Base-by-base conservation (phyloP, 1,284 basidiomycete genomes). In the Athelia psychrophila region DNA sequence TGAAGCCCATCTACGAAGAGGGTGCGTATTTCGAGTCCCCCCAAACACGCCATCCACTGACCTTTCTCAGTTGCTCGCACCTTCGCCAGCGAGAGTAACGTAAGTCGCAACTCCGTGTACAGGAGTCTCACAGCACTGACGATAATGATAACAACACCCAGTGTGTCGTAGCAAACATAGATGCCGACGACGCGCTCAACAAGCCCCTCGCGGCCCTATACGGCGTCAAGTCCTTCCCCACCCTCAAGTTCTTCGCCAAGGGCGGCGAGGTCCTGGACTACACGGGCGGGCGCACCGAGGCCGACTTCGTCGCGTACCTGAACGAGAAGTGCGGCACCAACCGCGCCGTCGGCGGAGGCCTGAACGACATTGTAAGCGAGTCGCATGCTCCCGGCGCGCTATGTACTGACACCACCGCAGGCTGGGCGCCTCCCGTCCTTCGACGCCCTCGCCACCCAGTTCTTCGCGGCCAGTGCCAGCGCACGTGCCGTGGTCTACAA, bases 201-300 rank as follows among this genome's bases (percentile, higher is more conserved):
- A 80, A 81, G 60, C 81, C 79, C 23, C 71, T 98, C 52, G 86
- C 88, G n/a, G 61, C 70, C 47, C 81, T 83, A 61, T 95, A 93
- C 65, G 88, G 78, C 13, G 79, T 97, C 54, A 67, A 71, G 36
- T 81, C 84, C 55, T 91, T 83, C 84, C 96, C 96, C 0, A 98
- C 95, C 16, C 84, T 99, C 76, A 95, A 92, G 70, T 97, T 96
- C 79, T 98, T 95, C 85, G 80, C 91, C 62, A 87, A 87, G 66
- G 91, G 73, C 50, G 70, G 70, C 57, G 76, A 82, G 56, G 81
- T 84, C 12, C 73, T 84, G 51, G 73, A 71, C 20, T 97, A 97
- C 69, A 78, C 84, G 16, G 81, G 82, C 38, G 80, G 73, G 32
- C 83, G 91, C 51, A 72, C 77, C 4, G 87, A 91, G 64, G 78